Conservation (phyloP, 2,329 filamentous ascomycete genomes). For the Stachybotrys elegans region DNA sequence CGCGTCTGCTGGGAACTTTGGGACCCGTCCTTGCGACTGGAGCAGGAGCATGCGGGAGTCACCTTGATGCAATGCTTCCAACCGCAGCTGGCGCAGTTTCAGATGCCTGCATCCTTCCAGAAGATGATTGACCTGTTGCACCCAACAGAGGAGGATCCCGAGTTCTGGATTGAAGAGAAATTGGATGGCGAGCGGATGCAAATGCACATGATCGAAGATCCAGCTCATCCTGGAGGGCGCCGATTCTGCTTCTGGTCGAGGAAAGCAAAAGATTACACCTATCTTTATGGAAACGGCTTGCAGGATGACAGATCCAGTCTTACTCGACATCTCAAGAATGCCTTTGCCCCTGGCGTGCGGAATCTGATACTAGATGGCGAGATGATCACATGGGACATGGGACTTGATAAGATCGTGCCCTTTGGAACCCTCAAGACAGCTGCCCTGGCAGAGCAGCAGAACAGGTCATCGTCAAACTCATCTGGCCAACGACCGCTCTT, state of each 20-base stretch:
- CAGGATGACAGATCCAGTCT: slow-evolving; percentile 70
- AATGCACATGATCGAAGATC: slow-evolving; percentile 79
- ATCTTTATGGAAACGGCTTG: slow-evolving; percentile 79
- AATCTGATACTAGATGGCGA: slow-evolving; percentile 94
- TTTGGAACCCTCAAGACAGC: slow-evolving; percentile 95
- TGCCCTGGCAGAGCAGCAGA: slow-evolving; percentile 70
- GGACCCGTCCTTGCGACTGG: slow-evolving; percentile 66
- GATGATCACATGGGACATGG: slow-evolving; percentile 97
- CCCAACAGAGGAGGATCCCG: slow-evolving; percentile 61
- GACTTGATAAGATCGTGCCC: slow-evolving; percentile 74
- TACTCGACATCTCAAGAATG: slow-evolving; percentile 71
- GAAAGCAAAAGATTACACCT: slow-evolving; percentile 94
- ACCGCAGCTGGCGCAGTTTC: slow-evolving; percentile 89
- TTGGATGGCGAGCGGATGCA: slow-evolving; percentile 97
- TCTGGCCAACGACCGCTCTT: slow-evolving; percentile 62
- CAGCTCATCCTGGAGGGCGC: slow-evolving; percentile 60
- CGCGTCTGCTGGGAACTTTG: slow-evolving; percentile 92
- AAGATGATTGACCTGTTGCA: slow-evolving; percentile 69
- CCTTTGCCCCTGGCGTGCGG: slow-evolving; percentile 71
- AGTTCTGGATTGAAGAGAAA: slow-evolving; percentile 98
- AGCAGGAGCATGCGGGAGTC: slow-evolving; percentile 70
- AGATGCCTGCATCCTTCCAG: slow-evolving; percentile 71
- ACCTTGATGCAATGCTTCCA: slow-evolving; percentile 92
- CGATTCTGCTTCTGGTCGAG: slow-evolving; percentile 88
- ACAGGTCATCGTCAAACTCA: slow-evolving; percentile 48